These are phyloP conservation scores for Clarkia xantiana DNA, from an alignment of 345 rosid genomes.

Conservation along the genomic window DNA sequence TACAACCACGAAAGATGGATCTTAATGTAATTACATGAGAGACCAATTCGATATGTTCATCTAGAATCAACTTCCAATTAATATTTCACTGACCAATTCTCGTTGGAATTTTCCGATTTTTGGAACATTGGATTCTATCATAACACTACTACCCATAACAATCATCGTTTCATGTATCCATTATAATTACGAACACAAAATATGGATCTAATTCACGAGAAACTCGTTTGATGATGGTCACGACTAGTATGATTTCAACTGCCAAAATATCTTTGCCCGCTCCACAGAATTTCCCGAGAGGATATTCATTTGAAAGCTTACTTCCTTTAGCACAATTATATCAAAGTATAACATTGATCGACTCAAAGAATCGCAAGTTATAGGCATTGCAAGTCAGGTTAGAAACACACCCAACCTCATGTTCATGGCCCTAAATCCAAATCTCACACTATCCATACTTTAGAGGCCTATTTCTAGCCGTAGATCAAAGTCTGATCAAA, in stretches of 20 bases:
- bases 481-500: slow-evolving; percentile 1
- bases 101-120: neutral
- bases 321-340: neutral
- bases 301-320: slow-evolving; percentile 6
- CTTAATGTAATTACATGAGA: too few species aligned
- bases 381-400: slow-evolving; percentile 2
- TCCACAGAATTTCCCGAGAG: neutral
- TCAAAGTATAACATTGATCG: neutral
- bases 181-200: neutral
- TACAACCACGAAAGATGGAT: too few species aligned
- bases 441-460: neutral
- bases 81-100: neutral
- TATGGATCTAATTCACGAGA: neutral
- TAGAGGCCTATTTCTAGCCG: neutral
- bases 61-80: neutral
- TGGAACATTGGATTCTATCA: neutral
- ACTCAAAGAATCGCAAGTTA: neutral
- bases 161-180: neutral
- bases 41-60: neutral
- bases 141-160: neutral
- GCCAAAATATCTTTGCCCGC: neutral
- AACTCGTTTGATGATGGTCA: neutral
- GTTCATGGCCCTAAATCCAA: neutral
- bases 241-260: slow-evolving; percentile 3
- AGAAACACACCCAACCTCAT: slow-evolving; percentile 8